Evolutionary conservation across 768 basidiomycete genomes (phyloP), one percentile per base, ranked within the genome.

Genomic region (Russula ochroleuca): DNA sequence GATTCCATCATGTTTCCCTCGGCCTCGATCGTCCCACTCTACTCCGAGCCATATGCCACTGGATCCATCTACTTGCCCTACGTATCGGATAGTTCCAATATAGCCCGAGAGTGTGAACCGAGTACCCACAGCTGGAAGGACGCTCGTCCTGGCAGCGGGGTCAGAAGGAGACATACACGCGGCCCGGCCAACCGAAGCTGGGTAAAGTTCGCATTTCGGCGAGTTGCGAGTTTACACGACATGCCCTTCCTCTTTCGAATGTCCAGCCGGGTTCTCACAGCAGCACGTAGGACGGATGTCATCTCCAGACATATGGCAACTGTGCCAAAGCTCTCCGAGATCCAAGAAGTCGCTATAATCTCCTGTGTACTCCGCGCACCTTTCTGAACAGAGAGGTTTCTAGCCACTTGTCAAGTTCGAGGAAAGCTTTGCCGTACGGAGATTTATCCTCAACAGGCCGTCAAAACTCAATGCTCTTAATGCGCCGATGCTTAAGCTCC

Each of bases 21-120:
- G 83, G 9, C 73, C 64, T 21, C 86, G 81, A 70, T 93, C 87
- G 71, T 98, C 96, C 92, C 95, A 98, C 76, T 98, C 96, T 52
- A 98, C 83, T n/a, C 96, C 96, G n/a, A 94, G 79, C 95, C 95
- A 98, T 14, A 74, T 68, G 4, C 90, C 91, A 3, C 75, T 70
- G 0, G 90, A 85, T 15, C 81, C 81, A 19, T 83, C 76, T 21
- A 95, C 85, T 1, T 73, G 66, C 2, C 93, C 93, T 15, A 81
- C 74, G 70, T 82, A 94, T 74, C 75, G 83, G 66, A 96, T 74
- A 5, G 90, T 92, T 2, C 88, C 92, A 49, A 82, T 71, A 69
- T 85, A 72, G 21, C 79, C 82, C 58, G 78, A 75, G 59, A 81
- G 73, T 67, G 67, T 74, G 68, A 92, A 77, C 59, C 91, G 83